Evolutionary conservation across 306 rosid species (phyloP).

Genomic region (Corylus americana): DNA sequence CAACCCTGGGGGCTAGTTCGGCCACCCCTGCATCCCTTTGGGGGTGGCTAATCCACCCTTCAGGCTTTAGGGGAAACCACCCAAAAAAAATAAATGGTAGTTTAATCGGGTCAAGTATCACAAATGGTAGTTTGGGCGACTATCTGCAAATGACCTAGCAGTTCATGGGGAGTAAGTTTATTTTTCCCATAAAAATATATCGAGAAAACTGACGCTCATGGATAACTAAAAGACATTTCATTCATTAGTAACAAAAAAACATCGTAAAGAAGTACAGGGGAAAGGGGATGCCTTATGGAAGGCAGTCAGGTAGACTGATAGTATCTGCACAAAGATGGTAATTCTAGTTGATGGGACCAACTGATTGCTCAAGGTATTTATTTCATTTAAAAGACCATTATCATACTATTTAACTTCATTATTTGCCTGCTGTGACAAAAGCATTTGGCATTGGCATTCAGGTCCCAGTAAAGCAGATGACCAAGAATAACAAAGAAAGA

Average conservation of each 20-base stretch:
- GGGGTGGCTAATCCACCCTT: too few species aligned
- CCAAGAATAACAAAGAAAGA: slow-evolving; percentile 2
- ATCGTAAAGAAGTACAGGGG: not conserved
- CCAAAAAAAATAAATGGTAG: too few species aligned
- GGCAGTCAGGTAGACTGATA: not conserved
- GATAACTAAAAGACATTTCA: not conserved
- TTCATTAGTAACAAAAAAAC: not conserved
- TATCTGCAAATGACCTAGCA: too few species aligned
- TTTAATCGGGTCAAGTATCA: too few species aligned
- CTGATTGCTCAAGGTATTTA: not conserved
- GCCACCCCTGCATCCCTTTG: too few species aligned
- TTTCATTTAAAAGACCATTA: not conserved
- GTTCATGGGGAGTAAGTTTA: too few species aligned
- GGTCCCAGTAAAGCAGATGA: not conserved
- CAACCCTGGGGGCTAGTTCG: too few species aligned
- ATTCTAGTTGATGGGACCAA: not conserved
- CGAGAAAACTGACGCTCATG: not conserved
- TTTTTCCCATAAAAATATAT: not conserved
- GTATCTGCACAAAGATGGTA: not conserved
- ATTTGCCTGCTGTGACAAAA: not conserved
- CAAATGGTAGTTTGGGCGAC: too few species aligned
- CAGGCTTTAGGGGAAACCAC: too few species aligned
- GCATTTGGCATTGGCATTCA: not conserved
- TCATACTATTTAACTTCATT: not conserved
- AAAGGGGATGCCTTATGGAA: not conserved